Percentiles rank a stretch among this genome's conserved stretches.
These are phyloP conservation scores for Linum trigynum DNA, from an alignment of 345 rosid genomes.

Conservation along the genomic window DNA sequence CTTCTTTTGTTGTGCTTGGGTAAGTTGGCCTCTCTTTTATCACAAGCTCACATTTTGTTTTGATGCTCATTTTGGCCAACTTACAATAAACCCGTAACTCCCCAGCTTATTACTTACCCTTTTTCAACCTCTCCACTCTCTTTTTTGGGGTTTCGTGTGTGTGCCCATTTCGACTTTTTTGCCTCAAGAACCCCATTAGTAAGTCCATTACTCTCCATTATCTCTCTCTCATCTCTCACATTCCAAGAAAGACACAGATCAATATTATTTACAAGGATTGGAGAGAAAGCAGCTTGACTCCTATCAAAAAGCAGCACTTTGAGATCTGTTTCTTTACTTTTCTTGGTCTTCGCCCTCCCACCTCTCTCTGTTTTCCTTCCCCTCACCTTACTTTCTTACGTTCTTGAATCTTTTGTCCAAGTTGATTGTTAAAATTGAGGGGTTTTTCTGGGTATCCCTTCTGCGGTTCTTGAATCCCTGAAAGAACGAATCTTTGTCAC, in stretches of 20 bases:
- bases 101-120: neutral
- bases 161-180: no score
- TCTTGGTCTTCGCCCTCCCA: neutral
- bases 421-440: neutral
- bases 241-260: constrained; percentile 1
- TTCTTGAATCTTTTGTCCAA: neutral
- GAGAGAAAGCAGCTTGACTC: neutral
- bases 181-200: no score
- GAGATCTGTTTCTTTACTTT: neutral
- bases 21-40: neutral
- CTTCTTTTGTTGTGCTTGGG: neutral
- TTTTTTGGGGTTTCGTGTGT: neutral
- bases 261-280: neutral
- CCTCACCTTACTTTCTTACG: neutral
- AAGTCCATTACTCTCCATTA: neutral
- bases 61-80: neutral
- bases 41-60: neutral
- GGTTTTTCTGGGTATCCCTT: neutral
- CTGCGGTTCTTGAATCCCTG: neutral
- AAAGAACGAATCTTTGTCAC: neutral
- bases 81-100: no score
- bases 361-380: neutral
- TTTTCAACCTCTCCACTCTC: no score
- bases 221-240: neutral
- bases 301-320: neutral